Percentiles rank a stretch among this genome's conserved stretches.
Evolutionary conservation across 1,284 basidiomycete species (phyloP).

Genomic region (Exobasidium cylindrosporum): DNA sequence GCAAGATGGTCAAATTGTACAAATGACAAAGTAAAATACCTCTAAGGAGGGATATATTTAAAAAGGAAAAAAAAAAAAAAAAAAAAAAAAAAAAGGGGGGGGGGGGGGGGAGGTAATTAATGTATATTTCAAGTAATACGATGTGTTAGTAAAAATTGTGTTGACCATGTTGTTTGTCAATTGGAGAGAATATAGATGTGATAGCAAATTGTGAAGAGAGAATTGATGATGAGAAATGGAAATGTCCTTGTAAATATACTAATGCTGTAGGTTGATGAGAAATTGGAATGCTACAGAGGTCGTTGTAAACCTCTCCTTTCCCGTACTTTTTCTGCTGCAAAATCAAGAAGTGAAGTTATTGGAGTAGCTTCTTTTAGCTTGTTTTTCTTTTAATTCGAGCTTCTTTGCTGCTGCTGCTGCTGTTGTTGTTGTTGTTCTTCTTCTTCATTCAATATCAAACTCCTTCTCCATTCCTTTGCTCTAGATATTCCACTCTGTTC

Average conservation of each 20-base stretch:
- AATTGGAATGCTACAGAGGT: too few species aligned
- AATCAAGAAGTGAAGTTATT: neutral
- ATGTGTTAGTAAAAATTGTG: too few species aligned
- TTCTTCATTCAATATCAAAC: neutral
- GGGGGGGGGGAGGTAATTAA: neutral
- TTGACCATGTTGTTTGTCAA: too few species aligned
- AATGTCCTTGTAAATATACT: too few species aligned
- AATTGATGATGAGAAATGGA: too few species aligned
- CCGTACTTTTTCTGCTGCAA: neutral
- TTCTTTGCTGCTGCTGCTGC: slow-evolving; percentile 1
- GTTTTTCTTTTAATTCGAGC: neutral
- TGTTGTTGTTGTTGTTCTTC: slow-evolving; percentile 1
- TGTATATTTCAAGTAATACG: too few species aligned
- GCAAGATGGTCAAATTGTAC: neutral
- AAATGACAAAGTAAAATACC: neutral
- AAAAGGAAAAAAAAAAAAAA: neutral
- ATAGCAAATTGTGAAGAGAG: too few species aligned
- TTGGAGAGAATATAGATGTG: too few species aligned
- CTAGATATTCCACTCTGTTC: neutral
- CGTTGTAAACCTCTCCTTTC: too few species aligned
- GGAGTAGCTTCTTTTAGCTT: neutral
- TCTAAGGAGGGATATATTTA: too few species aligned
- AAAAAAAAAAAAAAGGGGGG: neutral
- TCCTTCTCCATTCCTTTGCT: neutral
- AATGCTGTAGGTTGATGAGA: too few species aligned